A percentile compares a stretch with the other conserved stretches of the same genome.
phyloP scores from a whole-genome alignment of 2,329 filamentous ascomycete species.

The Cladophialophora immunda region DNA sequence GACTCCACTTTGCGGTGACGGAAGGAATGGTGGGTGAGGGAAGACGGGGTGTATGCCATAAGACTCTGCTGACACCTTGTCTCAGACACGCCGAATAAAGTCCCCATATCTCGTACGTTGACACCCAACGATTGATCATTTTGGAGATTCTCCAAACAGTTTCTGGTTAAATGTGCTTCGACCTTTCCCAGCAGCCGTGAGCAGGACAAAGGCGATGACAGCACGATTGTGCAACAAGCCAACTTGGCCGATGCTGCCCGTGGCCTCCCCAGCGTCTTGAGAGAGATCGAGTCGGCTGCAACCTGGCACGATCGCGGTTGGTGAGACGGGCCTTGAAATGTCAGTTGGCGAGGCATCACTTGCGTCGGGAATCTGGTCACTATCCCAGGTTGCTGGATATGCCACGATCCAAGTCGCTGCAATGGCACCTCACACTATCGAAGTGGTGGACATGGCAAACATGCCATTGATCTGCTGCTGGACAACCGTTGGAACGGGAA shows the following conservation, averaged over 20 bases:
- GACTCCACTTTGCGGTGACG: constrained; percentile 8
- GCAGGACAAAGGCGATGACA: neutral
- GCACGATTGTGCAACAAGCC: neutral
- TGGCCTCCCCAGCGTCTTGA: neutral
- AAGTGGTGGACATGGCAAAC: neutral
- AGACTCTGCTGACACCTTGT: constrained; percentile 18
- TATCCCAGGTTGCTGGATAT: constrained; percentile 1
- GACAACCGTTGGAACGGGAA: neutral
- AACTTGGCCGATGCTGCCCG: neutral
- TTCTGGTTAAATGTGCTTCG: neutral
- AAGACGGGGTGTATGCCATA: constrained; percentile 3
- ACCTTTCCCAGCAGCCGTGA: neutral
- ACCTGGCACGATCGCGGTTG: neutral
- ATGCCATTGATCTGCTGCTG: neutral
- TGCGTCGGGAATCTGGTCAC: constrained; percentile 5
- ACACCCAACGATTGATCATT: neutral
- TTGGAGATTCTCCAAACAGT: neutral
- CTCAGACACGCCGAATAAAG: neutral
- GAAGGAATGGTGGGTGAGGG: neutral
- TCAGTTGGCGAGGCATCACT: constrained; percentile 12
- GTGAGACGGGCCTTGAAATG: neutral
- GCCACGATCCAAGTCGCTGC: neutral
- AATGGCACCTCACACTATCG: neutral
- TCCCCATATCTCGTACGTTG: neutral
- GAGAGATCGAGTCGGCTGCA: neutral